Percentiles rank a stretch among this genome's conserved stretches.
These are phyloP conservation scores for Wickerhamomyces pijperi DNA, from an alignment of 805 yeast species.

Conservation along the genomic window DNA sequence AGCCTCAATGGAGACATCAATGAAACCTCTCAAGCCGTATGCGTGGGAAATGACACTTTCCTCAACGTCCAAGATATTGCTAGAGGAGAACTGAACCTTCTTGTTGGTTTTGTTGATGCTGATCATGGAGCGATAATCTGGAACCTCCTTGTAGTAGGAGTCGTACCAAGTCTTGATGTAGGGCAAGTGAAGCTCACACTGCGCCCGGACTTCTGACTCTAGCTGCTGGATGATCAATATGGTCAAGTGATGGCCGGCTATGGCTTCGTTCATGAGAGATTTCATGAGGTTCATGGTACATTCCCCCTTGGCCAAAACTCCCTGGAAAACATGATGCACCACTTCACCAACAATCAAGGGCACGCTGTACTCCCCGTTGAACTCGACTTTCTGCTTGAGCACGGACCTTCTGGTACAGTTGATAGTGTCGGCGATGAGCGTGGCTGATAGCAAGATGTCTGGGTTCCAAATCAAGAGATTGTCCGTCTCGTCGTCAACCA, in stretches of 20 bases:
- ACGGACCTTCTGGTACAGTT: slow-evolving; percentile 66
- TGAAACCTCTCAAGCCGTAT: slow-evolving; percentile 80
- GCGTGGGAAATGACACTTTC: slow-evolving; percentile 88
- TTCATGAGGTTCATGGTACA: slow-evolving; percentile 19
- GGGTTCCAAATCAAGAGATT: slow-evolving; percentile 77
- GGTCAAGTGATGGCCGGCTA: slow-evolving; percentile 33
- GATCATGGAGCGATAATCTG: slow-evolving; percentile 14
- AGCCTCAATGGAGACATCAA: slow-evolving; percentile 79
- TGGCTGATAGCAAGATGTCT: slow-evolving; percentile 71
- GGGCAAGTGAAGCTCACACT: slow-evolving; percentile 35
- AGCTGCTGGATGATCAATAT: slow-evolving; percentile 48
- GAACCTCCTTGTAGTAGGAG: slow-evolving; percentile 27
- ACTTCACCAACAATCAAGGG: slow-evolving; percentile 73
- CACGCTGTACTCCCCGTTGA: slow-evolving; percentile 54
- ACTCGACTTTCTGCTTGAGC: slow-evolving; percentile 40
- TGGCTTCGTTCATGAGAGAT: slow-evolving; percentile 25
- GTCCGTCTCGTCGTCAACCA: slow-evolving; percentile 42
- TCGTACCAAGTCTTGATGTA: slow-evolving; percentile 44
- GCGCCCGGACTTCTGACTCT: slow-evolving; percentile 29
- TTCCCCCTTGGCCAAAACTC: slow-evolving; percentile 27
- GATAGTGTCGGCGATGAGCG: slow-evolving; percentile 66
- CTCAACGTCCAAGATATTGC: slow-evolving; percentile 71
- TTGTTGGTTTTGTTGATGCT: slow-evolving; percentile 20
- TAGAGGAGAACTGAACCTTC: slow-evolving; percentile 36
- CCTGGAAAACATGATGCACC: slow-evolving; percentile 63